These are phyloP conservation scores for Carex kokanica DNA, from an alignment of 176 grass and related monocot genomes.

Conservation along the genomic window DNA sequence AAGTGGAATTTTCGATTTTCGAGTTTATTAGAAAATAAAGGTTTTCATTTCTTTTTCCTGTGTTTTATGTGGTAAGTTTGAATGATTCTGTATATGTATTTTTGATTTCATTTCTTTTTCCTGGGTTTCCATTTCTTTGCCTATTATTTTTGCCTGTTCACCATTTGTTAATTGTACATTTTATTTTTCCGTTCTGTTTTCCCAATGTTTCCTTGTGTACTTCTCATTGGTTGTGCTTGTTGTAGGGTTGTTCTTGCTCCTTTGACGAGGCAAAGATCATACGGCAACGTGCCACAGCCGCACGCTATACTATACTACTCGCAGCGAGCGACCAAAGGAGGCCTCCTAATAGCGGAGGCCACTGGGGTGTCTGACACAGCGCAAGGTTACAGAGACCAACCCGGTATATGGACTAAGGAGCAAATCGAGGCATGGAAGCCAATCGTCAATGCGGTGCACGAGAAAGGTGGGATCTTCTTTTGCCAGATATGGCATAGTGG, in stretches of 20 bases:
- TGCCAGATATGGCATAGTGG: slow-evolving; percentile 56
- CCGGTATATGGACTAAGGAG: slow-evolving; percentile 40
- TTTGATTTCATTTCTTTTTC: no score
- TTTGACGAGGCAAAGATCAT: slow-evolving; percentile 45
- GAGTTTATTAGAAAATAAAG: no score
- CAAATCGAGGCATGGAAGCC: slow-evolving; percentile 48
- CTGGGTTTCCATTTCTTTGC: no score
- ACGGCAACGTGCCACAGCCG: slow-evolving; percentile 49
- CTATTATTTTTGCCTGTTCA: no score
- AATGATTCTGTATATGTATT: no score
- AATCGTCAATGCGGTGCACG: slow-evolving; percentile 45
- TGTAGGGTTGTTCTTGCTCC: slow-evolving; percentile 50
- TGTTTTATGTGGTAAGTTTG: no score
- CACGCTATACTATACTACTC: slow-evolving; percentile 50
- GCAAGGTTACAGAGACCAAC: slow-evolving; percentile 40
- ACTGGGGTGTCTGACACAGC: slow-evolving; percentile 53
- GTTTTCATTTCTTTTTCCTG: no score
- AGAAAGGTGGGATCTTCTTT: slow-evolving; percentile 50
- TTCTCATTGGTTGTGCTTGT: not conserved
- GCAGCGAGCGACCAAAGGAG: slow-evolving; percentile 32
- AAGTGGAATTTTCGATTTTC: no score
- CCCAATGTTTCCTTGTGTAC: not conserved
- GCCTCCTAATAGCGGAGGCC: slow-evolving; percentile 51
- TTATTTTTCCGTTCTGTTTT: not conserved
- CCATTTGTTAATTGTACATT: no score